A percentile compares a stretch with the other conserved stretches of the same genome.
Evolutionary conservation across 1,139 yeast genomes (phyloP).

Genomic region (Blastobotrys buckinghamii): DNA sequence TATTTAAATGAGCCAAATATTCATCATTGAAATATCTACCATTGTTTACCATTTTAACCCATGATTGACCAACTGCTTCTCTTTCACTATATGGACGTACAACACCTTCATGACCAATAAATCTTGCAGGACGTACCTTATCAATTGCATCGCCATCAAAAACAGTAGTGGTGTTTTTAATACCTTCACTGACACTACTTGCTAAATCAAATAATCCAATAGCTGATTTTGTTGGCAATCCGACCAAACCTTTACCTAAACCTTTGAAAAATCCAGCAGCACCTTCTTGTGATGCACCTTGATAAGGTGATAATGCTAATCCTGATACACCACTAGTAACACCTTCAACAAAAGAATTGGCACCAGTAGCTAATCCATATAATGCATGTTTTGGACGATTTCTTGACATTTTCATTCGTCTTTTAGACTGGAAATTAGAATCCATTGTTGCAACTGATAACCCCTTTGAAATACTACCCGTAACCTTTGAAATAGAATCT

Average conservation of each 20-base stretch:
- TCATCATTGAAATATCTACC: constrained; percentile 67
- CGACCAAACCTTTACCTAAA: constrained; percentile 88
- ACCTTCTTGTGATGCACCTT: constrained; percentile 82
- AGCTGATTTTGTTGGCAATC: constrained; percentile 94
- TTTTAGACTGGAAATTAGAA: constrained; percentile 69
- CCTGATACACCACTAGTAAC: constrained; percentile 86
- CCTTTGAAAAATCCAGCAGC: constrained; percentile 91
- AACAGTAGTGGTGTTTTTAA: constrained; percentile 85
- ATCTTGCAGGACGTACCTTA: constrained; percentile 78
- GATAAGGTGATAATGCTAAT: constrained; percentile 82
- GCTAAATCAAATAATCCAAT: constrained; percentile 93
- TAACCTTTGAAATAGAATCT: constrained; percentile 85
- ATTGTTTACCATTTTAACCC: constrained; percentile 81
- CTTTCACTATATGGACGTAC: constrained; percentile 71
- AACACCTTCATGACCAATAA: constrained; percentile 61
- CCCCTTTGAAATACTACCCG: constrained; percentile 95
- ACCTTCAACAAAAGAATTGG: constrained; percentile 83
- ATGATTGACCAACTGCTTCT: constrained; percentile 90
- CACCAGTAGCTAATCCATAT: constrained; percentile 84
- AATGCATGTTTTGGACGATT: constrained; percentile 82
- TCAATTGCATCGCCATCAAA: constrained; percentile 77
- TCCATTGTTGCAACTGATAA: constrained; percentile 88
- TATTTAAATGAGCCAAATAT: constrained; percentile 78
- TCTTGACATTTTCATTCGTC: constrained; percentile 56
- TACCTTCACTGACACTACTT: constrained; percentile 89